Percentiles rank a stretch among this genome's conserved stretches.
Conservation (phyloP, 2,329 filamentous ascomycete genomes). For the Penicillium griseofulvum region DNA sequence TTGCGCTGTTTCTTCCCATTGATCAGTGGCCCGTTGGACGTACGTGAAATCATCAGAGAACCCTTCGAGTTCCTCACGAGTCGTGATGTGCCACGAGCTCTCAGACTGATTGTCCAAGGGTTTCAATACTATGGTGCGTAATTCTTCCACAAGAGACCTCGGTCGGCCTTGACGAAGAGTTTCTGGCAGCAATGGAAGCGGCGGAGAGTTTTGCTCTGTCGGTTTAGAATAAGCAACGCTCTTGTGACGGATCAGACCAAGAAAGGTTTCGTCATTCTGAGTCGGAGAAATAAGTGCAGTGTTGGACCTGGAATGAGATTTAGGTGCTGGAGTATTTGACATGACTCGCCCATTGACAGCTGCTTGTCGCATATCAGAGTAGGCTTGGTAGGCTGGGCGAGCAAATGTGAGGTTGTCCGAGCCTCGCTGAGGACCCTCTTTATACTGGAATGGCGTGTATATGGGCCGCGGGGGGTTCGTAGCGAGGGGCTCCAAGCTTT, state of each 20-base stretch:
- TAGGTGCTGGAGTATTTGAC: conserved; percentile 31
- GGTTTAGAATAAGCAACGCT: conserved; percentile 41
- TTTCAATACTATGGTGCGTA: conserved; percentile 36
- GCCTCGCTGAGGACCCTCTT: conserved; percentile 42
- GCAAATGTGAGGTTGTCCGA: conserved; percentile 40
- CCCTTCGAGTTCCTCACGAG: conserved; percentile 33
- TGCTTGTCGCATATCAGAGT: conserved; percentile 47
- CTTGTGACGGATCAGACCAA: conserved; percentile 48
- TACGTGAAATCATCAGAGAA: conserved; percentile 45
- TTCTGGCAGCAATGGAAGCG: conserved; percentile 31
- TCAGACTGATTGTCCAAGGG: conserved; percentile 35
- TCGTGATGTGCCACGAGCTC: conserved; percentile 33
- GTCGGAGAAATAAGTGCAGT: conserved; percentile 19
- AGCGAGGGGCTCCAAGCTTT: conserved; percentile 28
- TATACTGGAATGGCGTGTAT: conserved; percentile 48
- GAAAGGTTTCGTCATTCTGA: conserved; percentile 44
- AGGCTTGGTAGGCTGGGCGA: conserved; percentile 47
- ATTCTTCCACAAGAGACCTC: conserved; percentile 29
- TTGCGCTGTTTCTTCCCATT: conserved; percentile 50
- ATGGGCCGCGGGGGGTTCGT: conserved; percentile 41
- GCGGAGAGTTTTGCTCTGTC: conserved; percentile 24
- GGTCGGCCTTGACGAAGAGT: conserved; percentile 32
- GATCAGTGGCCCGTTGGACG: conserved; percentile 40
- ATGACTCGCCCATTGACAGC: conserved; percentile 46
- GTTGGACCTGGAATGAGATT: conserved; percentile 16